Conservation (phyloP, 2,329 filamentous ascomycete genomes). For the Aspergillus puulaauensis region DNA sequence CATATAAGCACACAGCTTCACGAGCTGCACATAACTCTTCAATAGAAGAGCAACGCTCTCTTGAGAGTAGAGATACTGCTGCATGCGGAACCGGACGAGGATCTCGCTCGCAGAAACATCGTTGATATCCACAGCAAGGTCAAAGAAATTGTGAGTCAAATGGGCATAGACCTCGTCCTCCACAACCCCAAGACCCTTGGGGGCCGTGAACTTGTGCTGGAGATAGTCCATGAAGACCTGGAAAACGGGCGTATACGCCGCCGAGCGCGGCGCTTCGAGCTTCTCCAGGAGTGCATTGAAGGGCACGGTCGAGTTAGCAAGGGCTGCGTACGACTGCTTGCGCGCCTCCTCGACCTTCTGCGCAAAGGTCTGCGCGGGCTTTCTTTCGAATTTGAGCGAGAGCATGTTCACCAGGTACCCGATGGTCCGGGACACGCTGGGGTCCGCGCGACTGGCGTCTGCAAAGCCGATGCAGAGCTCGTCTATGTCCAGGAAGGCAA, state of each 20-base stretch:
- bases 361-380: slow-evolving; percentile 21
- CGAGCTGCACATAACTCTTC: neutral
- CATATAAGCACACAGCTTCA: neutral
- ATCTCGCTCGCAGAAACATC: slow-evolving; percentile 27
- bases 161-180: slow-evolving; percentile 27
- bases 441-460: slow-evolving; percentile 45
- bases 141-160: slow-evolving; percentile 25
- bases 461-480: slow-evolving; percentile 50
- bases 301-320: slow-evolving; percentile 48
- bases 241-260: slow-evolving; percentile 48
- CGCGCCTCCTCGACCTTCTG: slow-evolving; percentile 29
- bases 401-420: slow-evolving; percentile 54
- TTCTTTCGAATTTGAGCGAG: slow-evolving; percentile 40
- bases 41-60: slow-evolving; percentile 25
- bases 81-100: slow-evolving; percentile 23
- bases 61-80: slow-evolving; percentile 33
- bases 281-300: slow-evolving; percentile 51
- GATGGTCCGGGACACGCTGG: slow-evolving; percentile 33
- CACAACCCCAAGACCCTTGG: slow-evolving; percentile 16
- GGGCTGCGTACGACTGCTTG: slow-evolving; percentile 32
- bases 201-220: slow-evolving; percentile 14
- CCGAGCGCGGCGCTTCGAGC: slow-evolving; percentile 42
- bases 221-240: slow-evolving; percentile 53
- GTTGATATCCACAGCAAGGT: slow-evolving; percentile 40
- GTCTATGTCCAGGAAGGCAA: slow-evolving; percentile 33